Conservation (phyloP, 2,329 filamentous ascomycete species). For the Aschersonia sp. region DNA sequence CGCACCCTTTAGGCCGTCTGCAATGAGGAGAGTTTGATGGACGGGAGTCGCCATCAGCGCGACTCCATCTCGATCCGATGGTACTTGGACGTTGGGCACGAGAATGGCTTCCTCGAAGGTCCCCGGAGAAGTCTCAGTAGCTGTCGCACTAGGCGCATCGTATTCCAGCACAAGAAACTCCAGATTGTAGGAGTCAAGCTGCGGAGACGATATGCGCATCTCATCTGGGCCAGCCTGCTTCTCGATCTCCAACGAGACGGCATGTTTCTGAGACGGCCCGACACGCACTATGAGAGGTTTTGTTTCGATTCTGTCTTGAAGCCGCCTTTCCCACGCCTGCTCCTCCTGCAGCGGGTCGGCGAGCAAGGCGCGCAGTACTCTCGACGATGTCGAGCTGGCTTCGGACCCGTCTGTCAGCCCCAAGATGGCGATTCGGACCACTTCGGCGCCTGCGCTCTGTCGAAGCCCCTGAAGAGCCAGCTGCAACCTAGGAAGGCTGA, state of each 20-base stretch:
- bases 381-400: constrained; percentile 37
- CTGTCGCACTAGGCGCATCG: constrained; percentile 20
- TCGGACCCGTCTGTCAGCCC: constrained; percentile 25
- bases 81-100: constrained; percentile 62
- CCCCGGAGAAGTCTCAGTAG: constrained; percentile 21
- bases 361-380: constrained; percentile 53
- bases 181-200: constrained; percentile 44
- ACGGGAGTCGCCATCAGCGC: constrained; percentile 67
- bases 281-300: constrained; percentile 52
- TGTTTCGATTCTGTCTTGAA: constrained; percentile 35
- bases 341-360: constrained; percentile 53
- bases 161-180: constrained; percentile 47
- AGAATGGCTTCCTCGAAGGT: constrained; percentile 51
- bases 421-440: constrained; percentile 43
- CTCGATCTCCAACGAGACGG: constrained; percentile 14
- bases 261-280: constrained; percentile 13
- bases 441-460: constrained; percentile 40
- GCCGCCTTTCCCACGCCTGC: constrained; percentile 51
- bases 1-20: constrained; percentile 56
- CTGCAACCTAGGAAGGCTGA: constrained; percentile 57
- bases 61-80: constrained; percentile 47
- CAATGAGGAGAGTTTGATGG: constrained; percentile 65
- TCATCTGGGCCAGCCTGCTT: constrained; percentile 33
- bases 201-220: constrained; percentile 47
- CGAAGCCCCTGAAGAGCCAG: constrained; percentile 53